Evolutionary conservation across 768 basidiomycete genomes (phyloP).

Genomic region (Cystofilobasidium ferigula): DNA sequence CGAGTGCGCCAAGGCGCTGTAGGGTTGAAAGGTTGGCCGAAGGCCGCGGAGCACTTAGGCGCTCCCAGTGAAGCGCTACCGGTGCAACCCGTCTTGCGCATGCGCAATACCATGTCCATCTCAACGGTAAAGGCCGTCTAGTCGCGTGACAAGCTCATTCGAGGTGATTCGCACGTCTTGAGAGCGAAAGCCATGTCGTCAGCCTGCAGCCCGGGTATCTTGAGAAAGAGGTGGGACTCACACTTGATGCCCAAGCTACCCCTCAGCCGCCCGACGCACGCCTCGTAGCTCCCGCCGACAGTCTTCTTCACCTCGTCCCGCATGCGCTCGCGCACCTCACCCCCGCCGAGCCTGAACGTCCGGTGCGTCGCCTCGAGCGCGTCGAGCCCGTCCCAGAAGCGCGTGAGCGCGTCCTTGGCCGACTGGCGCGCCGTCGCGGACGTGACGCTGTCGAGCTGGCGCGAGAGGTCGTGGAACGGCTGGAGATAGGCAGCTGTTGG

Average conservation of each 20-base stretch:
- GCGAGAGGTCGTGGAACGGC: constrained; percentile 1
- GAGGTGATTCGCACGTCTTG: background rate
- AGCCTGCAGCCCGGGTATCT: too few species aligned
- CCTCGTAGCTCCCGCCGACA: background rate
- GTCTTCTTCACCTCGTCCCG: background rate
- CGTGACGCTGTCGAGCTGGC: background rate
- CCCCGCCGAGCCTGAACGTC: background rate
- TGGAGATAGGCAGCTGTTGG: constrained; percentile 18
- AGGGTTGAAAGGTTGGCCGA: too few species aligned
- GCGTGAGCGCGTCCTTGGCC: constrained; percentile 17
- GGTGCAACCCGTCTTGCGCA: too few species aligned
- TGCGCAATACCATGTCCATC: too few species aligned
- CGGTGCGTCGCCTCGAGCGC: constrained; percentile 5
- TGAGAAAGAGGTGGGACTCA: too few species aligned
- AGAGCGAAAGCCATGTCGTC: too few species aligned
- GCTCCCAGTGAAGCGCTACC: too few species aligned
- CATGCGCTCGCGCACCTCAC: background rate
- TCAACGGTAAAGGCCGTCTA: background rate
- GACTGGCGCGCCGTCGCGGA: constrained; percentile 11
- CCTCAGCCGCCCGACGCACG: background rate
- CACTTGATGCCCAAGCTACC: background rate
- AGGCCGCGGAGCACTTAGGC: too few species aligned
- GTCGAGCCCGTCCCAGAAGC: constrained; percentile 25
- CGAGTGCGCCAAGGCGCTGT: too few species aligned
- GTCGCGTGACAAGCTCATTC: background rate